Evolutionary conservation across 2,329 filamentous ascomycete genomes (phyloP).

Genomic region (Ascochyta clinopodiicola): DNA sequence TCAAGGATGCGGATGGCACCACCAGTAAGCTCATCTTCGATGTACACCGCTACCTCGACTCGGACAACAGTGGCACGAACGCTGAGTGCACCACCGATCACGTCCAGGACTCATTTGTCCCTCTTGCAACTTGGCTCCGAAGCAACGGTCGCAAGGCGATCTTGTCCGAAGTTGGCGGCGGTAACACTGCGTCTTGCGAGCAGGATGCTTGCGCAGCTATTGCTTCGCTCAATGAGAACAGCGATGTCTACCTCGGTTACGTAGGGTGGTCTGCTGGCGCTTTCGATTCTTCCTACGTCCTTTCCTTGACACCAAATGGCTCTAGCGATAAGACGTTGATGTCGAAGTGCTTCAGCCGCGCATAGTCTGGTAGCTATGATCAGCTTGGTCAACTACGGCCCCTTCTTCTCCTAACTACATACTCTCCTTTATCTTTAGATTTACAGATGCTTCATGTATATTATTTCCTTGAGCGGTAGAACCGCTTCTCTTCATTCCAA

Average conservation of each 20-base stretch:
- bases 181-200: slow-evolving; percentile 45
- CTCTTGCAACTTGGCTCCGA: slow-evolving; percentile 47
- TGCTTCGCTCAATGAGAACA: slow-evolving; percentile 18
- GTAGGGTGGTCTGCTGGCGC: slow-evolving; percentile 40
- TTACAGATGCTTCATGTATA: no score
- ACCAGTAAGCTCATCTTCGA: slow-evolving; percentile 60
- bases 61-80: slow-evolving; percentile 49
- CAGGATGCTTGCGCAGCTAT: slow-evolving; percentile 39
- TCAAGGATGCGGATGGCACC: slow-evolving; percentile 66
- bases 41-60: slow-evolving; percentile 53
- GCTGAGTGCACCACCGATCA: slow-evolving; percentile 34
- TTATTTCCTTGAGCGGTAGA: no score
- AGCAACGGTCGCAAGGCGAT: slow-evolving; percentile 49
- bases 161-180: slow-evolving; percentile 52
- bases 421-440: no score
- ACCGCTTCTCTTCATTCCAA: no score
- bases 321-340: not conserved
- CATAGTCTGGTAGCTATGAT: not conserved
- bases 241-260: slow-evolving; percentile 44
- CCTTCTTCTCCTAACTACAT: no score
- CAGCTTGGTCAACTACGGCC: no score
- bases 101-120: slow-evolving; percentile 43
- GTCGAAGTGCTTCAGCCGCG: slow-evolving; percentile 12
- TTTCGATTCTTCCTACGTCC: slow-evolving; percentile 33
- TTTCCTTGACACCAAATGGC: slow-evolving; percentile 32